phyloP scores from a whole-genome alignment of 306 rosid genomes.

The Lathyrus tuberosus region DNA sequence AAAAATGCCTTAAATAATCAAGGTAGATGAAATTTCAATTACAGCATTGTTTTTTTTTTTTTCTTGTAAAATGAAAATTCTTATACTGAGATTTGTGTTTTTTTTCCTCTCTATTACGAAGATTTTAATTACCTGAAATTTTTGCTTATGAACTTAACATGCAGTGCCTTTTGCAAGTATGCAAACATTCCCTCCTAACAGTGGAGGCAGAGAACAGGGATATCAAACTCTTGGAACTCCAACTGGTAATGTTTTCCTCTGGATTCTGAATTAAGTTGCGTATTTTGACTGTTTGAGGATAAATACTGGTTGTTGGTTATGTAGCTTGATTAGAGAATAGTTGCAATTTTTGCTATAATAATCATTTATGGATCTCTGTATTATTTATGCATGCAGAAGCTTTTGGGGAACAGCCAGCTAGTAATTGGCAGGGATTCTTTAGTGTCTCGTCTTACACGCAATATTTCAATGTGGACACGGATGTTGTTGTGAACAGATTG shows the following conservation, averaged over 20 bases:
- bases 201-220: conserved; percentile 59
- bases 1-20: conserved; percentile 48
- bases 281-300: neutral
- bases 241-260: conserved; percentile 17
- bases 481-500: conserved; percentile 71
- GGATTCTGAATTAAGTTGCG: conserved; percentile 10
- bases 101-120: too few species aligned
- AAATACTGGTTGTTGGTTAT: neutral
- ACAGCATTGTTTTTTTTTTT: too few species aligned
- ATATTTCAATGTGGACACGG: conserved; percentile 93
- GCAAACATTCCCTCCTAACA: conserved; percentile 75
- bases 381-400: conserved; percentile 55
- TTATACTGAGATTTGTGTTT: too few species aligned
- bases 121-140: neutral
- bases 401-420: conserved; percentile 80
- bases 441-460: conserved; percentile 81
- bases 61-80: too few species aligned
- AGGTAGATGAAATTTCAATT: conserved; percentile 38
- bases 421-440: conserved; percentile 85
- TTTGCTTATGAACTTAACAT: conserved; percentile 17
- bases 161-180: conserved; percentile 65
- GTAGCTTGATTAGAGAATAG: conserved; percentile 22
- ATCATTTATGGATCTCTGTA: conserved; percentile 21
- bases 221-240: conserved; percentile 71
- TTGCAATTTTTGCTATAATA: conserved; percentile 14